Conservation (phyloP, 1,284 basidiomycete genomes). For the Ceratobasidium sp. region DNA sequence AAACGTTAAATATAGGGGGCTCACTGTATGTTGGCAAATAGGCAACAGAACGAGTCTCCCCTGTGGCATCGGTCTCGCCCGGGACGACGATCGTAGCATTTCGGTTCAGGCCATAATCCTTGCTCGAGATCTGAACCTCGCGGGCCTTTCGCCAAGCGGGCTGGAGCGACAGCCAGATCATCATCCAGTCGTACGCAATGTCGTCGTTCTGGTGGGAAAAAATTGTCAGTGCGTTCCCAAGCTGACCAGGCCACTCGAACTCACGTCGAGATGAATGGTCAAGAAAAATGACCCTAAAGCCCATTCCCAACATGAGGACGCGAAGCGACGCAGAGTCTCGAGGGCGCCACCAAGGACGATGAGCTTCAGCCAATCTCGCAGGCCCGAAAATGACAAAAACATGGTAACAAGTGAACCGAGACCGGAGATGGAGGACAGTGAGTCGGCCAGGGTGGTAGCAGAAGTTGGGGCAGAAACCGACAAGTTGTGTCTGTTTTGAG, state of each 20-base stretch:
- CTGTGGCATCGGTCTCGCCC: constrained; percentile 56
- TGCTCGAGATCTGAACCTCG: constrained; percentile 60
- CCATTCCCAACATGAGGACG: constrained; percentile 59
- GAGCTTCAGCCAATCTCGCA: constrained; percentile 72
- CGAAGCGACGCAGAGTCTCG: constrained; percentile 65
- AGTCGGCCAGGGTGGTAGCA: not conserved
- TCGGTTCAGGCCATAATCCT: constrained; percentile 39
- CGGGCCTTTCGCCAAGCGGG: constrained; percentile 62
- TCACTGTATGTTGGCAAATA: constrained; percentile 49
- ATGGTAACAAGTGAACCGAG: constrained; percentile 56
- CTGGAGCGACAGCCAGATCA: constrained; percentile 69
- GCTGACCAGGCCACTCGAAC: not conserved
- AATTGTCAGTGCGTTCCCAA: not conserved
- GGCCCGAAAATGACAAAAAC: constrained; percentile 59
- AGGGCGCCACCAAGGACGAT: constrained; percentile 69
- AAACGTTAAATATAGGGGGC: not conserved
- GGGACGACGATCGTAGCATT: constrained; percentile 48
- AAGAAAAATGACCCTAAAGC: constrained; percentile 68
- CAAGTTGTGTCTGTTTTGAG: constrained; percentile 10
- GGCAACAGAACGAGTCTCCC: constrained; percentile 48
- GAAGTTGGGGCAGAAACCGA: not conserved
- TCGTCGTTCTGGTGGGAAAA: constrained; percentile 58
- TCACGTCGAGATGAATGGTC: constrained; percentile 66
- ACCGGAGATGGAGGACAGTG: constrained; percentile 16
- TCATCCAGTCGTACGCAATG: constrained; percentile 65